Percentiles rank a stretch among this genome's conserved stretches.
Evolutionary conservation across 495 filamentous ascomycete genomes (phyloP).

Genomic region (Penicillium diatomitis): DNA sequence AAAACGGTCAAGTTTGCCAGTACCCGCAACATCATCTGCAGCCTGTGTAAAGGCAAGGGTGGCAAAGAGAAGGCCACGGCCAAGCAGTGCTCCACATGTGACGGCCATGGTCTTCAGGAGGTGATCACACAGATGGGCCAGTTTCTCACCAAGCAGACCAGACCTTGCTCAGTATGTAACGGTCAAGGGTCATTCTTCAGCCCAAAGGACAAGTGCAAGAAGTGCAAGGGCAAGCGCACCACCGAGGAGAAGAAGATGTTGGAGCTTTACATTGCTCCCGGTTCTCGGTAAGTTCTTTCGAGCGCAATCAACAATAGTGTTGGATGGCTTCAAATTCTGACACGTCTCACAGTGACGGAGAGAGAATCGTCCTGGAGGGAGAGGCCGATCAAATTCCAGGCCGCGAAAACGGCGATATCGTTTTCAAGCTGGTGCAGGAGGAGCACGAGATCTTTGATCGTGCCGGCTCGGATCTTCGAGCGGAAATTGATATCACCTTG

Average conservation of each 20-base stretch:
- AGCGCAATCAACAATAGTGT: neutral
- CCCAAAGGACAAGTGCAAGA: constrained; percentile 95
- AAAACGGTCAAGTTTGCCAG: constrained; percentile 94
- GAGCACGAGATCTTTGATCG: constrained; percentile 73
- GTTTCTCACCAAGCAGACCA: constrained; percentile 65
- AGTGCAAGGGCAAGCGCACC: constrained; percentile 87
- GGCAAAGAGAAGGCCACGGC: constrained; percentile 88
- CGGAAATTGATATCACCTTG: constrained; percentile 68
- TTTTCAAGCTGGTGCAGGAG: constrained; percentile 77
- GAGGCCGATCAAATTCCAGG: constrained; percentile 93
- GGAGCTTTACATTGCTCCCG: constrained; percentile 91
- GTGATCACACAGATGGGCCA: constrained; percentile 70
- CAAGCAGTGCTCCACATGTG: constrained; percentile 74
- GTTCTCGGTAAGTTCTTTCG: constrained; percentile 47
- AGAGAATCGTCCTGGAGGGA: constrained; percentile 80
- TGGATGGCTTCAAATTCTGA: constrained; percentile 8
- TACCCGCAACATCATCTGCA: constrained; percentile 86
- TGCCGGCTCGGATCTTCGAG: constrained; percentile 73
- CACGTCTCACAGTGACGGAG: constrained; percentile 52
- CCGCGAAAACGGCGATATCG: constrained; percentile 83
- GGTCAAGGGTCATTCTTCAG: constrained; percentile 76
- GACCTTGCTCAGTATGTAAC: constrained; percentile 67
- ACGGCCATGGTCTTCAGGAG: constrained; percentile 63
- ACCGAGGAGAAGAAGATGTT: constrained; percentile 80
- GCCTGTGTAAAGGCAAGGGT: constrained; percentile 76